Percentiles rank a stretch among this genome's conserved stretches.
These are phyloP conservation scores for Aspergillus sp. DNA, from an alignment of 2,329 filamentous ascomycete species.

Conservation along the genomic window DNA sequence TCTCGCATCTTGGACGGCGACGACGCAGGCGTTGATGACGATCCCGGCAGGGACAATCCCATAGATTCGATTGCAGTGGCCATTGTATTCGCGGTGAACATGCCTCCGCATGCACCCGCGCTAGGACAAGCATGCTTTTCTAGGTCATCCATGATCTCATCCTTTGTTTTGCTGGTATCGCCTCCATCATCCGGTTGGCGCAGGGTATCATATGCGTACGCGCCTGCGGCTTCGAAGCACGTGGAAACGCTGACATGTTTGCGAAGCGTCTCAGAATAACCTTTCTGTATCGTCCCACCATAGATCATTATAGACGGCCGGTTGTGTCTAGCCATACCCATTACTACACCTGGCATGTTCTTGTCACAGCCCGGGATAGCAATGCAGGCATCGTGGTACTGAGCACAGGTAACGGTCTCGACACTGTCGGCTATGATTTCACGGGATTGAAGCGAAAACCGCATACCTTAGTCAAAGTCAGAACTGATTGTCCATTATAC, in stretches of 20 bases:
- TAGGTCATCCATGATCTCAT: conserved; percentile 81
- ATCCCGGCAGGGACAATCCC: conserved; percentile 78
- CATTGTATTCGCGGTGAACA: conserved; percentile 97
- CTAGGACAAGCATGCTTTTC: conserved; percentile 76
- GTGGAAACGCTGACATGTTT: conserved; percentile 84
- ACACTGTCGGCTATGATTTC: conserved; percentile 95
- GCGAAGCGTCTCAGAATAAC: conserved; percentile 74
- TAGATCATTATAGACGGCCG: conserved; percentile 94
- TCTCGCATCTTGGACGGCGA: conserved; percentile 84
- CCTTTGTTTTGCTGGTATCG: conserved; percentile 64
- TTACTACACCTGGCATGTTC: conserved; percentile 93
- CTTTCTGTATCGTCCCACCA: conserved; percentile 84
- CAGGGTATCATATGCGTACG: conserved; percentile 74
- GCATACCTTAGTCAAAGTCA: conserved; percentile 67
- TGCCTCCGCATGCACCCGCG: conserved; percentile 80
- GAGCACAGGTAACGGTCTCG: conserved; percentile 87
- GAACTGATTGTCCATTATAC: background rate
- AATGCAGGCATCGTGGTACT: conserved; percentile 91
- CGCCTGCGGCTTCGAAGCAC: conserved; percentile 84
- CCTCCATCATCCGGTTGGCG: conserved; percentile 66
- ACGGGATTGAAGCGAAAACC: conserved; percentile 84
- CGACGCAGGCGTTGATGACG: conserved; percentile 76
- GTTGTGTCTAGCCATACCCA: conserved; percentile 89
- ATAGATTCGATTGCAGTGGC: conserved; percentile 87
- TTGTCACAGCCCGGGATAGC: conserved; percentile 94